A percentile compares a stretch with the other conserved stretches of the same genome.
Evolutionary conservation across 768 basidiomycete genomes (phyloP).

Genomic region (Guyanaporus albipodus): DNA sequence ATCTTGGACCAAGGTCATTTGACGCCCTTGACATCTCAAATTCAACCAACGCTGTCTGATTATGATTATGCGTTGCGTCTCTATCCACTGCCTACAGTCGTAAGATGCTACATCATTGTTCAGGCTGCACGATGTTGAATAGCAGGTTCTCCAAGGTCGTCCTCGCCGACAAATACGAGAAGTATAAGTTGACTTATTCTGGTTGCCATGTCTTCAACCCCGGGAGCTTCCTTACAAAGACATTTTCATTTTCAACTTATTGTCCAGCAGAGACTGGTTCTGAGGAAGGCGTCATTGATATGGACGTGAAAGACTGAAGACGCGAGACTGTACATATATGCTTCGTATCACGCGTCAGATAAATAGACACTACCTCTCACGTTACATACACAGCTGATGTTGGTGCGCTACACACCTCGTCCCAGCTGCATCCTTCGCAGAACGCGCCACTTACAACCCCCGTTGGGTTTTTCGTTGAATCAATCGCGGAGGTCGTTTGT

Average conservation of each 20-base stretch:
- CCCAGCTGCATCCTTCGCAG: constrained; percentile 6
- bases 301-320: constrained; percentile 36
- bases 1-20: constrained; percentile 94
- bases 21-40: constrained; percentile 76
- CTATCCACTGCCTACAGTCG: constrained; percentile 91
- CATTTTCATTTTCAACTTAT: constrained; percentile 87
- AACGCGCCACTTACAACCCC: constrained; percentile 6
- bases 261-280: constrained; percentile 82
- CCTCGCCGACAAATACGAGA: constrained; percentile 94
- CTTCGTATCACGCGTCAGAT: neutral
- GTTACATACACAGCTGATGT: constrained; percentile 20
- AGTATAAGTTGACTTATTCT: constrained; percentile 94
- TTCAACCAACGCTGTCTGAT: constrained; percentile 86
- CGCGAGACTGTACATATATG: neutral
- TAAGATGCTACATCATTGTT: constrained; percentile 37
- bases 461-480: neutral
- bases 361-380: neutral
- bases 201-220: constrained; percentile 99
- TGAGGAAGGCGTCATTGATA: constrained; percentile 60
- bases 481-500: constrained; percentile 20
- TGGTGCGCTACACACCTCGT: constrained; percentile 19
- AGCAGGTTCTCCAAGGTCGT: constrained; percentile 53
- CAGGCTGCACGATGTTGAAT: constrained; percentile 5
- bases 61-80: constrained; percentile 89
- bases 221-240: constrained; percentile 81